Percentiles rank a stretch among this genome's conserved stretches.
Conservation (phyloP, 805 yeast species). For the Yamadazyma olivae region DNA sequence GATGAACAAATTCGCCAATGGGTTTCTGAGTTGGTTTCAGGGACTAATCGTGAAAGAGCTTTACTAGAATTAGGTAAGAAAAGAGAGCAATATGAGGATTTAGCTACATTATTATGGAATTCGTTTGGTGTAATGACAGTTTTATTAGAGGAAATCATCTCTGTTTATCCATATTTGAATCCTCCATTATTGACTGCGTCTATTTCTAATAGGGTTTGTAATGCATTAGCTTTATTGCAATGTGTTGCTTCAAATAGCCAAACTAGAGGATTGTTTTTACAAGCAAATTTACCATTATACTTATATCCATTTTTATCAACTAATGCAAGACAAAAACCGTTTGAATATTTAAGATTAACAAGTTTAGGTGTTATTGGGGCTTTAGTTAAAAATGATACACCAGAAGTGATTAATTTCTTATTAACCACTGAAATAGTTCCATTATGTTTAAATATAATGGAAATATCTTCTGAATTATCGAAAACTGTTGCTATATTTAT, state of each 20-base stretch:
- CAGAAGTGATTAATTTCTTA: slow-evolving; percentile 88
- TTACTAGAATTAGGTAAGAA: slow-evolving; percentile 88
- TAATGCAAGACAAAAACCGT: slow-evolving; percentile 85
- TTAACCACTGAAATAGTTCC: slow-evolving; percentile 97
- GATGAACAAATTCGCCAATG: slow-evolving; percentile 86
- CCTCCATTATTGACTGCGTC: slow-evolving; percentile 84
- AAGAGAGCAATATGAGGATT: slow-evolving; percentile 90
- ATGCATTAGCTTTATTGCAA: slow-evolving; percentile 89
- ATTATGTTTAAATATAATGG: slow-evolving; percentile 90
- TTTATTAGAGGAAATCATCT: slow-evolving; percentile 80
- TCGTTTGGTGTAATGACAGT: slow-evolving; percentile 96
- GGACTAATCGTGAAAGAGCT: slow-evolving; percentile 91
- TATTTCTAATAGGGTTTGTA: slow-evolving; percentile 91
- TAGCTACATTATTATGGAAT: slow-evolving; percentile 91
- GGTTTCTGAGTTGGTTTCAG: slow-evolving; percentile 87
- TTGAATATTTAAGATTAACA: slow-evolving; percentile 89
- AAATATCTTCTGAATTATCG: slow-evolving; percentile 86
- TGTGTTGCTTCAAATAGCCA: slow-evolving; percentile 96
- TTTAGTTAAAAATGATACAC: slow-evolving; percentile 89
- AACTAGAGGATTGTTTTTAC: slow-evolving; percentile 78
- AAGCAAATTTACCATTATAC: slow-evolving; percentile 89
- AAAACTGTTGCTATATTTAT: slow-evolving; percentile 97
- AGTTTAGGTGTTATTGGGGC: slow-evolving; percentile 97
- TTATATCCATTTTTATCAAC: slow-evolving; percentile 93
- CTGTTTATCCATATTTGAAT: slow-evolving; percentile 83